Conservation (phyloP, 2,329 filamentous ascomycete species). For the Dactylellina sp. region DNA sequence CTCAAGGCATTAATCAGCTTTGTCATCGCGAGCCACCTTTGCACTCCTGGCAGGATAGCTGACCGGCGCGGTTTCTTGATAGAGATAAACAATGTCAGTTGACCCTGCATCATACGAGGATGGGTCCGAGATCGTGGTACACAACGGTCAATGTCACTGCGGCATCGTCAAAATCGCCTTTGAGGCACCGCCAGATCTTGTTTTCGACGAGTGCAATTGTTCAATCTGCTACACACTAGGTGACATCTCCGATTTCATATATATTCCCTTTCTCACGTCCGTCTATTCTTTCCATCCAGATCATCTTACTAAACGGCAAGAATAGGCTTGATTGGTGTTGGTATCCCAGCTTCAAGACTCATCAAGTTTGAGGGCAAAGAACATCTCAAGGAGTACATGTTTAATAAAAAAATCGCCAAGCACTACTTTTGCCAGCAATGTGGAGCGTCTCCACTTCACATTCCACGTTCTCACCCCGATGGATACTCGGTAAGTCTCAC, state of each 20-base stretch:
- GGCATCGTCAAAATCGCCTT: conserved; percentile 53
- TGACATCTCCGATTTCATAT: conserved; percentile 48
- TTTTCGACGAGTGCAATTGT: conserved; percentile 53
- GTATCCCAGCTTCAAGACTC: conserved; percentile 54
- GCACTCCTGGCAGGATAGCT: conserved; percentile 11
- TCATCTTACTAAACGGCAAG: conserved; percentile 29
- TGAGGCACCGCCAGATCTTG: conserved; percentile 48
- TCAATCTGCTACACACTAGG: conserved; percentile 57
- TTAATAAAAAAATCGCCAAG: conserved; percentile 54
- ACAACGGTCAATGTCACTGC: conserved; percentile 54
- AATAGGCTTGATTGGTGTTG: conserved; percentile 55
- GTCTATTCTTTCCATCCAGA: conserved; percentile 29
- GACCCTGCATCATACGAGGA: conserved; percentile 23
- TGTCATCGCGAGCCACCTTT: conserved; percentile 16
- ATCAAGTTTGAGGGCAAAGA: conserved; percentile 55
- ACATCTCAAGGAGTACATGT: conserved; percentile 48
- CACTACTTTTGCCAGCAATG: conserved; percentile 37
- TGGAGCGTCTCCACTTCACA: conserved; percentile 46
- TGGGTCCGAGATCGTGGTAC: conserved; percentile 35
- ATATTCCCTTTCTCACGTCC: conserved; percentile 12
- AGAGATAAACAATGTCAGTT: conserved; percentile 38
- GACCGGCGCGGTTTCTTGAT: too few species aligned
- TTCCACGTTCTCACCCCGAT: conserved; percentile 48
- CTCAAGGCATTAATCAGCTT: conserved; percentile 32
- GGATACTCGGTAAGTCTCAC: conserved; percentile 51